phyloP scores from a whole-genome alignment of 2,329 filamentous ascomycete genomes.

The Talaromyces atroroseus region DNA sequence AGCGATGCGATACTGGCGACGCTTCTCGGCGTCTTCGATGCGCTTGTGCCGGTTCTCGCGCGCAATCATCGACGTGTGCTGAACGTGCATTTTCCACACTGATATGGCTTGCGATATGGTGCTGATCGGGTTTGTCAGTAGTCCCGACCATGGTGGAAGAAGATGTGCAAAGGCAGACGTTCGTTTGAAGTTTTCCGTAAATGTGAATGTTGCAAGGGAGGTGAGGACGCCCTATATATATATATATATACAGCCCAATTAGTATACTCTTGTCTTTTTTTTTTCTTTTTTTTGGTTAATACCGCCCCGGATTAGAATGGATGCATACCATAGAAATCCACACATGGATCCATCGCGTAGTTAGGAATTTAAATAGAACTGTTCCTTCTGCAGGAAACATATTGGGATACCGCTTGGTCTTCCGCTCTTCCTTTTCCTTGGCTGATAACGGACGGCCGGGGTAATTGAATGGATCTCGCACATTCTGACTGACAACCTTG shows the following conservation, averaged over 20 bases:
- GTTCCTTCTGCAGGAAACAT: constrained; percentile 81
- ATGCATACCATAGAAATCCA: constrained; percentile 72
- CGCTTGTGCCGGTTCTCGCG: constrained; percentile 66
- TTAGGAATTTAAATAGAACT: constrained; percentile 78
- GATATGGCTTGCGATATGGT: constrained; percentile 62
- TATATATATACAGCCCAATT: too few relatives aligned
- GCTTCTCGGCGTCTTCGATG: constrained; percentile 82
- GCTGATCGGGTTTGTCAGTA: constrained; percentile 63
- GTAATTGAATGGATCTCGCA: constrained; percentile 58
- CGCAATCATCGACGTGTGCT: constrained; percentile 63
- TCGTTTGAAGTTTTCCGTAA: constrained; percentile 70
- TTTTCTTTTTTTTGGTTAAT: too few relatives aligned
- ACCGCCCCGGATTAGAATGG: too few relatives aligned
- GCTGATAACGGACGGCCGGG: constrained; percentile 62
- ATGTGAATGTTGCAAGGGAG: constrained; percentile 65
- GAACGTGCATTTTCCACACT: constrained; percentile 71
- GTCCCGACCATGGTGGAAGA: constrained; percentile 64
- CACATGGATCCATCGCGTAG: constrained; percentile 69
- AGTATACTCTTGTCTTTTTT: too few relatives aligned
- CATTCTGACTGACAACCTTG: constrained; percentile 15
- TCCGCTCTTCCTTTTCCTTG: constrained; percentile 62
- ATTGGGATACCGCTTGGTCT: constrained; percentile 71
- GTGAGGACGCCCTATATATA: constrained; percentile 57
- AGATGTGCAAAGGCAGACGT: constrained; percentile 76
- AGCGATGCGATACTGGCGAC: constrained; percentile 75